A percentile compares a stretch with the other conserved stretches of the same genome.
phyloP scores from a whole-genome alignment of 306 rosid species.

The Vicia faba region DNA sequence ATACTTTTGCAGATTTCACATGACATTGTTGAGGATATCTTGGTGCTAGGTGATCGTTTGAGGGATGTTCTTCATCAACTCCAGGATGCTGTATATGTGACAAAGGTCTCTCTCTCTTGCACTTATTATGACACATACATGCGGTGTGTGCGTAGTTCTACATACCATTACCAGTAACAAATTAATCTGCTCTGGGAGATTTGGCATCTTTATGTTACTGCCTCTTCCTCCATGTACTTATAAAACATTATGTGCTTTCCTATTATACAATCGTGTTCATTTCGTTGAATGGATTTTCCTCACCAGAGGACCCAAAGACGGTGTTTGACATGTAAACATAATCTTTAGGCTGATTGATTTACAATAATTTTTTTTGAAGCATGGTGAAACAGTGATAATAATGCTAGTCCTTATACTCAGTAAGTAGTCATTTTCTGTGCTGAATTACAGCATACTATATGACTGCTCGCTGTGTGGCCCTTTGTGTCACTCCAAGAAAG shows the following conservation, averaged over 20 bases:
- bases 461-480: too few relatives aligned
- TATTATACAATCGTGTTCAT: neutral
- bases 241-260: neutral
- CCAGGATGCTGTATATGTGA: conserved; percentile 91
- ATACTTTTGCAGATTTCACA: conserved; percentile 65
- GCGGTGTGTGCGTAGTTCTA: neutral
- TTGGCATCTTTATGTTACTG: conserved; percentile 3
- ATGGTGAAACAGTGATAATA: neutral
- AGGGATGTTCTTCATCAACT: conserved; percentile 82
- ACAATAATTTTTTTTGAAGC: conserved; percentile 5
- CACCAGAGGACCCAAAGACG: neutral
- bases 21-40: conserved; percentile 85
- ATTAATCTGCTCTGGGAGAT: neutral
- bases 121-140: neutral
- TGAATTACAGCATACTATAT: neutral
- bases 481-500: neutral
- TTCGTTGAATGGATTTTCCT: conserved; percentile 10
- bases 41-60: conserved; percentile 73
- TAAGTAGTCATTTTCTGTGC: neutral
- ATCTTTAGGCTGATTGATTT: conserved; percentile 15
- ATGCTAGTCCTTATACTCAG: neutral
- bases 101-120: conserved; percentile 58
- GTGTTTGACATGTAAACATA: neutral
- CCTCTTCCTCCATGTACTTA: conserved; percentile 14
- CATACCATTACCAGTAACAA: conserved; percentile 17